Percentiles rank a stretch among this genome's conserved stretches.
These are phyloP conservation scores for Ilyonectria robusta DNA, from an alignment of 2,329 filamentous ascomycete genomes.

Conservation along the genomic window DNA sequence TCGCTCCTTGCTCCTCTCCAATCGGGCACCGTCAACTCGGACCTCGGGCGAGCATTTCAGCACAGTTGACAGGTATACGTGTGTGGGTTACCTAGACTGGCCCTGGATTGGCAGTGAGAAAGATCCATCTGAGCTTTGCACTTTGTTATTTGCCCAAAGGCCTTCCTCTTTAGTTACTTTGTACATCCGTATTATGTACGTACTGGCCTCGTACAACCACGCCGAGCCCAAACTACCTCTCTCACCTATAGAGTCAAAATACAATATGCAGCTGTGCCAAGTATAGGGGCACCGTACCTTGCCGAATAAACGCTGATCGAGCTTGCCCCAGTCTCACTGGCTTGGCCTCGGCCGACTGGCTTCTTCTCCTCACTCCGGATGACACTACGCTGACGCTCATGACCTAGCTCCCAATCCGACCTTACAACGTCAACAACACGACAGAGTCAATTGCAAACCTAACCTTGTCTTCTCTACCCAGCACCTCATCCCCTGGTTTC, in stretches of 20 bases:
- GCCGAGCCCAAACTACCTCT: background rate
- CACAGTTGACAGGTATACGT: background rate
- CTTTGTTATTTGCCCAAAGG: background rate
- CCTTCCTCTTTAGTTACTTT: background rate
- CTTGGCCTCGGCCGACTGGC: background rate
- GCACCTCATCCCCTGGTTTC: background rate
- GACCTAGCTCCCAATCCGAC: conserved; percentile 4
- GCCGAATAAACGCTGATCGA: background rate
- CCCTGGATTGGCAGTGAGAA: background rate
- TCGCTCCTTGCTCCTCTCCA: background rate
- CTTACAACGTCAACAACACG: conserved; percentile 6
- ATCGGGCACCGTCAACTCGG: background rate
- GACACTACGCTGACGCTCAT: background rate
- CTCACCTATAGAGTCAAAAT: background rate
- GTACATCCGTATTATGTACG: background rate
- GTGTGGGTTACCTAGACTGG: background rate
- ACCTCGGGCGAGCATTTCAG: background rate
- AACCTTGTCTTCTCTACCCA: background rate
- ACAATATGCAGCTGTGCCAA: background rate
- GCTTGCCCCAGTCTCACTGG: background rate
- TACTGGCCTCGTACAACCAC: background rate
- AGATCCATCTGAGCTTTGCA: background rate
- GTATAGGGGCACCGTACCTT: background rate
- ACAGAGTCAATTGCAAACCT: background rate
- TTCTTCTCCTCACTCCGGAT: background rate